Conservation (phyloP, 2,329 filamentous ascomycete genomes). For the Fusarium marasasianum region DNA sequence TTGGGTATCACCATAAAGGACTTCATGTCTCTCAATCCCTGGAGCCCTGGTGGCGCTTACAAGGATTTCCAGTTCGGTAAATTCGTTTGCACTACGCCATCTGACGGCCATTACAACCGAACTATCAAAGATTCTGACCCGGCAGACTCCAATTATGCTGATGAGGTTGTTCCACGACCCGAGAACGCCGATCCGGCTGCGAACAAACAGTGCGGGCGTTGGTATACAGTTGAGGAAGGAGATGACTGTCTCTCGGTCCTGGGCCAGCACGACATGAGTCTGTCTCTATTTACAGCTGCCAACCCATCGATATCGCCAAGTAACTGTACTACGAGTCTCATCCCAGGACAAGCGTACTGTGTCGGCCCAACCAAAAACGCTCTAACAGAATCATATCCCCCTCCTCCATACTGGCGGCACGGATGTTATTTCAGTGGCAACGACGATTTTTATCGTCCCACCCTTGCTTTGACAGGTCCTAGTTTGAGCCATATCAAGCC, state of each 20-base stretch:
- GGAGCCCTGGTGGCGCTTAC: background rate
- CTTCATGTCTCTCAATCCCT: background rate
- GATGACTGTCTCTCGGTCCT: background rate
- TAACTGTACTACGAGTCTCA: background rate
- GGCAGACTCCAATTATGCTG: background rate
- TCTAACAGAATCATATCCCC: background rate
- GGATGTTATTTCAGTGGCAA: background rate
- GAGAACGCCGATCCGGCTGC: background rate
- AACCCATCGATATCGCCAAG: background rate
- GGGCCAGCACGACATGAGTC: background rate
- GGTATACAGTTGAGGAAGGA: background rate
- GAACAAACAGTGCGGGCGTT: background rate
- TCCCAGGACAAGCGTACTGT: background rate
- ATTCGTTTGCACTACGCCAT: background rate
- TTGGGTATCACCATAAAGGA: background rate
- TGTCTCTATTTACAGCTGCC: background rate
- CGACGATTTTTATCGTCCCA: background rate
- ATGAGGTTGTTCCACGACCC: background rate
- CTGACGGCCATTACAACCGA: background rate
- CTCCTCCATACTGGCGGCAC: background rate
- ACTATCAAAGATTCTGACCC: background rate
- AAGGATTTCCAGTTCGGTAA: background rate
- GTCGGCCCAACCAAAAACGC: background rate
- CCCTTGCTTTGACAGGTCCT: background rate
- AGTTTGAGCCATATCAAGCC: background rate